Percentiles rank a stretch among this genome's conserved stretches.
Evolutionary conservation across 352 stramenopile genomes (phyloP).

Genomic region (Phytophthora colocasiae): DNA sequence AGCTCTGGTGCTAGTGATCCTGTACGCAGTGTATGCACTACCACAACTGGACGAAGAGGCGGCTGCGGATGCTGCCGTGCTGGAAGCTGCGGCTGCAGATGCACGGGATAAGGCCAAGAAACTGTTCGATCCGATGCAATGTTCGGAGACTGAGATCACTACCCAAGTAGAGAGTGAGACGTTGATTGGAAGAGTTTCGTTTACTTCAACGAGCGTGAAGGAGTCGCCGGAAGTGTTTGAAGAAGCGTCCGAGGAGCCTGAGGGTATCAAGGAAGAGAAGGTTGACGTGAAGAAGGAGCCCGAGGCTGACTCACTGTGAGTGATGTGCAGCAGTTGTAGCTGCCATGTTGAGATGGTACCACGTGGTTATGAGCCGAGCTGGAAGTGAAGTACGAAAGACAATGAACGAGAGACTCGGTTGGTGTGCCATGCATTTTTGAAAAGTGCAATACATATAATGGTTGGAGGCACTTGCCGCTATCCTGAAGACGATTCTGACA

Average conservation of each 20-base stretch:
- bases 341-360: conserved; percentile 8
- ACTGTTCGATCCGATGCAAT: conserved; percentile 20
- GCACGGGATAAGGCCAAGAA: conserved; percentile 35
- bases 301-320: conserved; percentile 31
- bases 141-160: conserved; percentile 28
- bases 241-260: conserved; percentile 1
- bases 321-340: conserved; percentile 3
- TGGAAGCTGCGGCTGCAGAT: conserved; percentile 32
- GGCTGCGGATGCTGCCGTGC: conserved; percentile 17
- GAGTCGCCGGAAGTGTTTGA: conserved; percentile 3
- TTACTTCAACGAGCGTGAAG: conserved; percentile 20
- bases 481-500: not conserved
- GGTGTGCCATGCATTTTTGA: conserved; percentile 25
- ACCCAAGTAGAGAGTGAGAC: conserved; percentile 49
- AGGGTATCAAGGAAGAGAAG: conserved; percentile 26
- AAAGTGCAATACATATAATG: conserved; percentile 33
- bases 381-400: not conserved
- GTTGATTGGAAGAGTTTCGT: conserved; percentile 25
- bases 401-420: conserved; percentile 3
- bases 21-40: conserved; percentile 74
- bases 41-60: conserved; percentile 43
- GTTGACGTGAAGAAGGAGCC: conserved; percentile 40
- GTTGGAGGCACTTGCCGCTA: not conserved
- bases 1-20: conserved; percentile 62
- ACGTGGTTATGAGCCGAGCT: conserved; percentile 17